These are phyloP conservation scores for Helminthosporium solani DNA, from an alignment of 2,329 filamentous ascomycete species.

Conservation along the genomic window DNA sequence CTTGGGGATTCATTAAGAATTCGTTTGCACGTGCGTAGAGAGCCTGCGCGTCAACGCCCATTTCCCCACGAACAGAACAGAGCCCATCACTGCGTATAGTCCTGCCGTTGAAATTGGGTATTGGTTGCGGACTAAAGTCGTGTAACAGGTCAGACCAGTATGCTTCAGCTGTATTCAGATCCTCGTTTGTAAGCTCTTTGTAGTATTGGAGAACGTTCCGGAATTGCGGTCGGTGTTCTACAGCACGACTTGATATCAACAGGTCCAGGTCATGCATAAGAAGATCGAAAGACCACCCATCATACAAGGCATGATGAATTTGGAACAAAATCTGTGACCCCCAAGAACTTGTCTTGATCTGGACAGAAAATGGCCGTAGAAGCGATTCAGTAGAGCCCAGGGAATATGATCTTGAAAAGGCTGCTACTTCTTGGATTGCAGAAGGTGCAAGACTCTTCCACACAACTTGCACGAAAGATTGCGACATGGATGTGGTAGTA, in stretches of 20 bases:
- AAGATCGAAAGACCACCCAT: slow-evolving; percentile 89
- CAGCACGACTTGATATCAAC: slow-evolving; percentile 45
- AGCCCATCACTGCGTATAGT: slow-evolving; percentile 10
- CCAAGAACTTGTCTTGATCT: slow-evolving; percentile 46
- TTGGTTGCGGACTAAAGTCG: slow-evolving; percentile 53
- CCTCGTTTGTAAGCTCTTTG: slow-evolving; percentile 14
- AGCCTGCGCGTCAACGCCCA: slow-evolving; percentile 13
- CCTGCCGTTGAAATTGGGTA: slow-evolving; percentile 61
- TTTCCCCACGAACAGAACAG: slow-evolving; percentile 20
- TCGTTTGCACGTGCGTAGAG: slow-evolving; percentile 25
- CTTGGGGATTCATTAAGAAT: slow-evolving; percentile 61
- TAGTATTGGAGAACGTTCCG: slow-evolving; percentile 58
- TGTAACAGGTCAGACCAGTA: slow-evolving; percentile 72
- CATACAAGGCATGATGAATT: slow-evolving; percentile 82
- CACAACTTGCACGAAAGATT: slow-evolving; percentile 62
- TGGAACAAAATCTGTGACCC: slow-evolving; percentile 47
- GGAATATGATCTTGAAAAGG: slow-evolving; percentile 44
- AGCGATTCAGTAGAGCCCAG: slow-evolving; percentile 43
- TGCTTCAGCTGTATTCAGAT: slow-evolving; percentile 26
- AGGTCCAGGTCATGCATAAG: slow-evolving; percentile 65
- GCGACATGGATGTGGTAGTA: slow-evolving; percentile 41
- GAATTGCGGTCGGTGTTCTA: slow-evolving; percentile 58
- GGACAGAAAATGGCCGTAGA: slow-evolving; percentile 63
- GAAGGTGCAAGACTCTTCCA: slow-evolving; percentile 55
- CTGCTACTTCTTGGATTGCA: slow-evolving; percentile 48